These are phyloP conservation scores for Deinandra increscens DNA, from an alignment of 129 eudicot species.

Conservation along the genomic window DNA sequence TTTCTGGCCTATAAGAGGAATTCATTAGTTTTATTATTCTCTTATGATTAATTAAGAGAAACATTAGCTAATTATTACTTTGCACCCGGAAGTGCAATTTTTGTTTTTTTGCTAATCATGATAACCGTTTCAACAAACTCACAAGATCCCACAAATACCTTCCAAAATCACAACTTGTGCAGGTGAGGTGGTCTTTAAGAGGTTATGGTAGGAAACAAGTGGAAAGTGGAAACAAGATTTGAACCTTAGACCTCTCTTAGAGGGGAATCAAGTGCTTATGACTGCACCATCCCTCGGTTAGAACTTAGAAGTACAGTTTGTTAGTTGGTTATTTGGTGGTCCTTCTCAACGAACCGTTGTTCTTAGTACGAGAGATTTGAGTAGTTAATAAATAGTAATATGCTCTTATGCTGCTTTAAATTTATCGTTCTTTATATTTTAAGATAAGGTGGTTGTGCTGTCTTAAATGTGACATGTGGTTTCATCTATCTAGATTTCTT, in stretches of 20 bases:
- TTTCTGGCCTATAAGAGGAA: neutral
- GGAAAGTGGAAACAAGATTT: too few species aligned
- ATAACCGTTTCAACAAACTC: too few species aligned
- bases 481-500: neutral
- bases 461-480: neutral
- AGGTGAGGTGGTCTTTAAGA: too few species aligned
- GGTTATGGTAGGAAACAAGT: too few species aligned
- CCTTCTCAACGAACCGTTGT: neutral
- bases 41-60: neutral
- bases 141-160: too few species aligned
- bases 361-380: constrained; percentile 1
- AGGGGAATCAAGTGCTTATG: too few species aligned
- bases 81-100: neutral
- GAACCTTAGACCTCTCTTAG: too few species aligned
- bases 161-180: too few species aligned
- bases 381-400: constrained; percentile 5
- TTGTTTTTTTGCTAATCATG: too few species aligned
- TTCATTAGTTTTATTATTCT: neutral
- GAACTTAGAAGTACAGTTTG: neutral
- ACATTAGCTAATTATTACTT: neutral
- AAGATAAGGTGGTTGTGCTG: neutral
- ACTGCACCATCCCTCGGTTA: too few species aligned
- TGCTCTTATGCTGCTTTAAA: neutral
- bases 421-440: neutral
- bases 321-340: constrained; percentile 2